phyloP scores from a whole-genome alignment of 2,329 filamentous ascomycete species.

The Chrysoporthe deuterocubensis region DNA sequence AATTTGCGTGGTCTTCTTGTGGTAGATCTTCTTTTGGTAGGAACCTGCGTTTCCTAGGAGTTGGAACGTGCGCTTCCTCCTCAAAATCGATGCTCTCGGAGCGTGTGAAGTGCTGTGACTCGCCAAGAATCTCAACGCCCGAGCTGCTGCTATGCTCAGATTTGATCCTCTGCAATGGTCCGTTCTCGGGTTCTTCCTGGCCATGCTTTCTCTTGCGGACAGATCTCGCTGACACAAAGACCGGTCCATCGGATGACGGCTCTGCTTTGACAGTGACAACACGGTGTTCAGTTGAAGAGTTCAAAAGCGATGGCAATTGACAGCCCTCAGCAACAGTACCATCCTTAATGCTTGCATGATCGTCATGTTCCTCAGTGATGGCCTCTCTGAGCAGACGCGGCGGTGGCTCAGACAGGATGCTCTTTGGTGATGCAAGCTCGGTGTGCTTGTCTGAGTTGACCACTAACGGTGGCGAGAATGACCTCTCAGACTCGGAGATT shows the following conservation, averaged over 20 bases:
- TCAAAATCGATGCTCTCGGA: slow-evolving; percentile 67
- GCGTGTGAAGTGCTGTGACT: slow-evolving; percentile 40
- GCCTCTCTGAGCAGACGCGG: not conserved
- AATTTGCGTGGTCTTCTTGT: not conserved
- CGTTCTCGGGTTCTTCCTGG: slow-evolving; percentile 27
- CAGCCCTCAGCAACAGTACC: slow-evolving; percentile 11
- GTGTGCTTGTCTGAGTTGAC: not conserved
- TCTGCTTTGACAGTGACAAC: slow-evolving; percentile 50
- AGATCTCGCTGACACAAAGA: slow-evolving; percentile 55
- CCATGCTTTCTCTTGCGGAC: slow-evolving; percentile 53
- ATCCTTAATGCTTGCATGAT: not conserved
- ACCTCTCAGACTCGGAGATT: not conserved
- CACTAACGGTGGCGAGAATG: slow-evolving; percentile 1
- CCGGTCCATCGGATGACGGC: slow-evolving; percentile 56
- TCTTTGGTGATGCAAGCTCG: not conserved
- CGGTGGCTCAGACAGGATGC: not conserved
- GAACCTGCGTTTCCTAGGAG: slow-evolving; percentile 43
- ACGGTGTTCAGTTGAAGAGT: slow-evolving; percentile 4
- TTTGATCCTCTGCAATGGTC: slow-evolving; percentile 46
- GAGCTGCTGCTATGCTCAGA: slow-evolving; percentile 42
- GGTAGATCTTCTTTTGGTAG: not conserved
- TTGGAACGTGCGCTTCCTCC: slow-evolving; percentile 49
- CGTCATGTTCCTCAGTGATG: slow-evolving; percentile 6
- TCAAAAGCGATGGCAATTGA: slow-evolving; percentile 39
- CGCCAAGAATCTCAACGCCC: slow-evolving; percentile 36